Evolutionary conservation across 2,329 filamentous ascomycete genomes (phyloP).

Genomic region (Epichloe glyceriae): DNA sequence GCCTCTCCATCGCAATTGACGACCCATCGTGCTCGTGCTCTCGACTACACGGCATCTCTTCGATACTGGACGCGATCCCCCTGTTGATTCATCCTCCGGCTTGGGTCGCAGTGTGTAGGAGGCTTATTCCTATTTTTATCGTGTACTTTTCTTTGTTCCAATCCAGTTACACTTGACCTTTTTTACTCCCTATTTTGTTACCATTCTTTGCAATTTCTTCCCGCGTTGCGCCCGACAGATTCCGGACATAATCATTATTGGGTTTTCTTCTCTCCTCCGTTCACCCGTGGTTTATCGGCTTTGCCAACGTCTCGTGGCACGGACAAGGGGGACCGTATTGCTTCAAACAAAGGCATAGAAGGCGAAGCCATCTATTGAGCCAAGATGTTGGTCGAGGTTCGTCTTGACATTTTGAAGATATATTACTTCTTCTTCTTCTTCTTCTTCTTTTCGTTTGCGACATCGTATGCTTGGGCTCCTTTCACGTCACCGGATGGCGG

Average conservation of each 20-base stretch:
- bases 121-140: not conserved
- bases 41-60: not conserved
- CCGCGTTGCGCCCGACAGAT: not conserved
- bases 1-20: constrained; percentile 5
- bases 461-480: not conserved
- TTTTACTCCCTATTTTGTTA: not conserved
- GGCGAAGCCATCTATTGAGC: constrained; percentile 6
- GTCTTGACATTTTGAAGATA: constrained; percentile 8
- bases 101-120: constrained; percentile 2
- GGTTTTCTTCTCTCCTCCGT: not conserved
- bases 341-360: constrained; percentile 5
- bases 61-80: not conserved
- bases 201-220: not conserved
- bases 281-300: not conserved
- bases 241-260: not conserved
- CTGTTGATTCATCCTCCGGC: not conserved
- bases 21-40: not conserved
- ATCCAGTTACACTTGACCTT: not conserved
- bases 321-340: constrained; percentile 10
- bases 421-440: not conserved
- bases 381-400: constrained; percentile 26
- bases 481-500: not conserved
- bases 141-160: not conserved
- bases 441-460: not conserved
- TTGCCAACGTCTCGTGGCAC: not conserved